Evolutionary conservation across 805 yeast genomes (phyloP).

Genomic region (Metschnikowia picachoensis): DNA sequence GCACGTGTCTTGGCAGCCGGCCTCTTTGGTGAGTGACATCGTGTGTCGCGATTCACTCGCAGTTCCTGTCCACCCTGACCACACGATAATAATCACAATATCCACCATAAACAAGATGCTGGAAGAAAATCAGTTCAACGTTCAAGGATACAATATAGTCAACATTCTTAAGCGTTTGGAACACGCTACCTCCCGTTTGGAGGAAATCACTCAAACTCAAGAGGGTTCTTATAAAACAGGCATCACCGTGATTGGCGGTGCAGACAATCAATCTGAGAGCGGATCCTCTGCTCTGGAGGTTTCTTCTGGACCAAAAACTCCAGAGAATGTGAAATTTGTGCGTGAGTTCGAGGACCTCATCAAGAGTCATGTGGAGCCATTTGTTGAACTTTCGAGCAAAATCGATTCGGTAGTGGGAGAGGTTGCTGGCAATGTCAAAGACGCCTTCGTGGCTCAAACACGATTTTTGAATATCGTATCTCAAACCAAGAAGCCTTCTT

Average conservation of each 20-base stretch:
- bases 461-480: slow-evolving; percentile 56
- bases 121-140: slow-evolving; percentile 46
- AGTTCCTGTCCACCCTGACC: background rate
- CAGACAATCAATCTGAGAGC: background rate
- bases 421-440: slow-evolving; percentile 45
- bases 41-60: slow-evolving; percentile 3
- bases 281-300: too few relatives aligned
- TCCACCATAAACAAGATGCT: slow-evolving; percentile 22
- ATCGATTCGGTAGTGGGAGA: slow-evolving; percentile 58
- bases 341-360: slow-evolving; percentile 54
- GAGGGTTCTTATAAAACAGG: slow-evolving; percentile 43
- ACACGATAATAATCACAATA: background rate
- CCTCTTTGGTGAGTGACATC: background rate
- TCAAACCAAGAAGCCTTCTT: slow-evolving; percentile 61
- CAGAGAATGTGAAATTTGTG: slow-evolving; percentile 40
- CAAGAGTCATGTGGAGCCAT: slow-evolving; percentile 52
- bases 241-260: background rate
- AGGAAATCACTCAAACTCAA: slow-evolving; percentile 80
- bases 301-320: slow-evolving; percentile 12
- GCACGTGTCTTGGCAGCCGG: too few relatives aligned
- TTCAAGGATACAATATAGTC: slow-evolving; percentile 83
- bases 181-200: slow-evolving; percentile 90
- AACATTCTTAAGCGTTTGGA: slow-evolving; percentile 73
- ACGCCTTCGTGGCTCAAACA: slow-evolving; percentile 59
- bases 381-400: slow-evolving; percentile 48